Conservation (phyloP, 148 eudicot species). For the Vaccinium vitisidaea region DNA sequence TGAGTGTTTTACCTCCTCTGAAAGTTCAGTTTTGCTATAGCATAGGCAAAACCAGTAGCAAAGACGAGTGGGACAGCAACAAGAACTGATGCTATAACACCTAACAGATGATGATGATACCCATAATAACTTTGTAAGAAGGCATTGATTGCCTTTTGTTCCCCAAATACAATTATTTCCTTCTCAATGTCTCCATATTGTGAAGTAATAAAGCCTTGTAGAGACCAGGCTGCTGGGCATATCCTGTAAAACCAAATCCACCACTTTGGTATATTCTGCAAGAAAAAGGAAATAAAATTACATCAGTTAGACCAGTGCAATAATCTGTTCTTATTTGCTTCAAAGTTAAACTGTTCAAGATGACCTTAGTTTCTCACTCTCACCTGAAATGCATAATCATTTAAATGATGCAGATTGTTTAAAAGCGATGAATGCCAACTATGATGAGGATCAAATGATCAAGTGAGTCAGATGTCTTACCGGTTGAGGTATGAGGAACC, state of each 20-base stretch:
- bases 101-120: conserved; percentile 13
- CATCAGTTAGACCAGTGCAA: neutral
- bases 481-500: conserved; percentile 39
- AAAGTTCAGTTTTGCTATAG: conserved; percentile 22
- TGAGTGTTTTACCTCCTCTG: conserved; percentile 20
- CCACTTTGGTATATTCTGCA: conserved; percentile 17
- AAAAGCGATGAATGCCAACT: neutral
- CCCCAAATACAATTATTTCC: conserved; percentile 14
- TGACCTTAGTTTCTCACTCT: neutral
- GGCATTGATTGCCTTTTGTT: conserved; percentile 15
- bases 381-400: neutral
- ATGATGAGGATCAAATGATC: neutral
- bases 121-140: conserved; percentile 20
- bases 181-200: conserved; percentile 21
- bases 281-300: neutral
- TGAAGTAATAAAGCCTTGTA: conserved; percentile 17
- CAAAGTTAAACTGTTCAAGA: neutral
- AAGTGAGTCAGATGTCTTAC: conserved; percentile 8
- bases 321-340: neutral
- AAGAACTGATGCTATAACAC: conserved; percentile 16
- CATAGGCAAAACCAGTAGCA: conserved; percentile 21
- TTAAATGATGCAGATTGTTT: neutral
- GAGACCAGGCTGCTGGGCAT: conserved; percentile 19
- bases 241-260: conserved; percentile 23
- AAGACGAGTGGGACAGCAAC: conserved; percentile 19